Conservation (phyloP, 1,139 yeast species). For the Yamadazyma diddensiae region DNA sequence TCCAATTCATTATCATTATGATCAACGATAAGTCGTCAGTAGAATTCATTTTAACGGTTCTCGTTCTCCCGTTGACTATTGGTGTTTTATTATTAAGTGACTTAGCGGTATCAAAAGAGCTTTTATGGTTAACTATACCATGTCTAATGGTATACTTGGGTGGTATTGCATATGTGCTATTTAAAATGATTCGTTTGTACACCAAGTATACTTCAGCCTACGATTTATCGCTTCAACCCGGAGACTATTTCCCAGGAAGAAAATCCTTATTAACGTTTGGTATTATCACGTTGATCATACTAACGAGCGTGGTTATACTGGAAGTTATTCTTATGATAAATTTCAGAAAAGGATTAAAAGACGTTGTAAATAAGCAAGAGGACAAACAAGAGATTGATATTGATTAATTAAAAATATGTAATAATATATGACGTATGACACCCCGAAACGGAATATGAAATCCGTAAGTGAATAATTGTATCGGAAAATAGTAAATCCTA, state of each 20-base stretch:
- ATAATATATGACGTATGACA: not conserved
- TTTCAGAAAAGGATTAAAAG: slow-evolving; percentile 40
- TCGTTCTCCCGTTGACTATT: slow-evolving; percentile 48
- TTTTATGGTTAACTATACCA: slow-evolving; percentile 22
- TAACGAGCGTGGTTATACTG: slow-evolving; percentile 34
- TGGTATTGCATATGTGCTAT: slow-evolving; percentile 49
- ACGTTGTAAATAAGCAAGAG: slow-evolving; percentile 17
- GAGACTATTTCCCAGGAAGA: slow-evolving; percentile 45
- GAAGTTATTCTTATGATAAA: slow-evolving; percentile 36
- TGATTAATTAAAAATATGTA: slow-evolving; percentile 4
- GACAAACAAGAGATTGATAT: slow-evolving; percentile 5
- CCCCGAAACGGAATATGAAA: no score
- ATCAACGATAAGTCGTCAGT: slow-evolving; percentile 34
- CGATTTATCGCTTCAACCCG: slow-evolving; percentile 21
- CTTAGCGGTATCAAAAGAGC: slow-evolving; percentile 39
- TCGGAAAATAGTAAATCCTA: no score
- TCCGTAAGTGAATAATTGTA: no score
- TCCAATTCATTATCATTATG: slow-evolving; percentile 52
- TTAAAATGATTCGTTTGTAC: slow-evolving; percentile 48
- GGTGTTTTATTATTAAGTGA: slow-evolving; percentile 37
- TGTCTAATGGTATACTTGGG: slow-evolving; percentile 35
- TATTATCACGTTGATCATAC: slow-evolving; percentile 39
- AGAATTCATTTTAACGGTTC: slow-evolving; percentile 50
- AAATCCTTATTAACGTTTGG: slow-evolving; percentile 50
- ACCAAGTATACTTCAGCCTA: slow-evolving; percentile 38